Conservation (phyloP, 805 yeast species). For the Kuraishia hungarica region DNA sequence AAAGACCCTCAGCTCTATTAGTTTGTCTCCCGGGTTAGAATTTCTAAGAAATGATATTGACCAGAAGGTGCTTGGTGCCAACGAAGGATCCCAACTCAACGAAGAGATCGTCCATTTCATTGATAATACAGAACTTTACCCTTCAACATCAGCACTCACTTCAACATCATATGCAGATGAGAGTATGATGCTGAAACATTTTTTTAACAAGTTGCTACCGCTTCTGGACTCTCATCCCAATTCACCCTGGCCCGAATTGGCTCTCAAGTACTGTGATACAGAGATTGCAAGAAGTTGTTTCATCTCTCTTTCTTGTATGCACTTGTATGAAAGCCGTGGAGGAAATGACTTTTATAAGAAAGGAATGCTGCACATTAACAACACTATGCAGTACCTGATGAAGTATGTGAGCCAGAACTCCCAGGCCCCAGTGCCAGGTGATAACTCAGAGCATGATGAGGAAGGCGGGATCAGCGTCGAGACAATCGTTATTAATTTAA, state of each 20-base stretch:
- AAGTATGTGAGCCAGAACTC: slow-evolving; percentile 26
- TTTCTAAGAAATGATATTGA: neutral
- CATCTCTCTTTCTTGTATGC: slow-evolving; percentile 47
- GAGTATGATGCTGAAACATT: slow-evolving; percentile 45
- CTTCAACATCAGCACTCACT: neutral
- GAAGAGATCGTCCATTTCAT: slow-evolving; percentile 13
- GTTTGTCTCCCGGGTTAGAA: neutral
- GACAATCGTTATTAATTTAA: slow-evolving; percentile 26
- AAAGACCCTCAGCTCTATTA: neutral
- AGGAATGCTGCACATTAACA: slow-evolving; percentile 46
- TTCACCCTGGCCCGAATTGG: slow-evolving; percentile 54
- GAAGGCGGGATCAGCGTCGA: slow-evolving; percentile 18
- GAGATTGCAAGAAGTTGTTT: slow-evolving; percentile 52
- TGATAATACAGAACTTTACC: slow-evolving; percentile 11
- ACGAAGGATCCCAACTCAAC: neutral
- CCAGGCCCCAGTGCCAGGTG: neutral
- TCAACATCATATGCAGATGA: slow-evolving; percentile 33
- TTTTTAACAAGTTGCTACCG: slow-evolving; percentile 44
- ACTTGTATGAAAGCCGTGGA: slow-evolving; percentile 46
- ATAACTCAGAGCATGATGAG: slow-evolving; percentile 5
- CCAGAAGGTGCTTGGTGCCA: neutral
- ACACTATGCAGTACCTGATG: slow-evolving; percentile 46
- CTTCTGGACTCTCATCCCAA: slow-evolving; percentile 51
- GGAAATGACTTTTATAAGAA: slow-evolving; percentile 41
- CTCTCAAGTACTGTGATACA: slow-evolving; percentile 46